Evolutionary conservation across 768 basidiomycete genomes (phyloP), one percentile per base, ranked within the genome.

Genomic region (Thelephora aurantiotincta): DNA sequence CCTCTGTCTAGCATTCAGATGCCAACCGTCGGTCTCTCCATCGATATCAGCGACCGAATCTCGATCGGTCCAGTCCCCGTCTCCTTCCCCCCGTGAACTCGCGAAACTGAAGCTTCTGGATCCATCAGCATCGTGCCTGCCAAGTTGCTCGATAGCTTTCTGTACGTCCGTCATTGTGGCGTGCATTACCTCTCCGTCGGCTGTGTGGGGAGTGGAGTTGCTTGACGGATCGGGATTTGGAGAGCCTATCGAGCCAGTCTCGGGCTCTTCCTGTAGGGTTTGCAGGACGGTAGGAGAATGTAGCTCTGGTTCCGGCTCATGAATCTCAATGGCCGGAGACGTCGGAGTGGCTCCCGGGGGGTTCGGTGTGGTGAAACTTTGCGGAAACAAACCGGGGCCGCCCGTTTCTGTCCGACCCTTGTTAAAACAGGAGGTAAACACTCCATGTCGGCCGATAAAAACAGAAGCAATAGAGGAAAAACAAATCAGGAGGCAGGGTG

Each of bases 91-190:
- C 13, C 69, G 68, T 2, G 76, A 76, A 55, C 83, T 84, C 2
- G 77, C 71, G 57, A 89, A 91, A 55, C 83, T 84, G 61, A 86
- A 86, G 55, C 84, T 82, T 23, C 78, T 72, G 1, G 70, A 65
- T 6, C 75, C 78, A 48, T 82, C 77, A 13, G 67, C 66, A 55
- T 59, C 62, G 26, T 65, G 66, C 41, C 70, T 67, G 6, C 81
- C 84, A 20, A 91, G 78, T 55, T 91, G 86, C 51, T 92, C 86
- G 55, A 93, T 91, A 16, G 89, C 90, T 53, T 86, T 68, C 61
- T 94, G 86, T 5, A 94, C 86, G 49, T 93, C 89, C 2, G 83
- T 89, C 72, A 93, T 73, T 2, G 90, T 94, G 1, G 82, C 86
- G 35, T 77, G 76, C 85, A 94, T 90, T 48, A 84, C 75, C 51